These are phyloP conservation scores for Sordaria brevicollis DNA, from an alignment of 495 filamentous ascomycete genomes.

Conservation along the genomic window DNA sequence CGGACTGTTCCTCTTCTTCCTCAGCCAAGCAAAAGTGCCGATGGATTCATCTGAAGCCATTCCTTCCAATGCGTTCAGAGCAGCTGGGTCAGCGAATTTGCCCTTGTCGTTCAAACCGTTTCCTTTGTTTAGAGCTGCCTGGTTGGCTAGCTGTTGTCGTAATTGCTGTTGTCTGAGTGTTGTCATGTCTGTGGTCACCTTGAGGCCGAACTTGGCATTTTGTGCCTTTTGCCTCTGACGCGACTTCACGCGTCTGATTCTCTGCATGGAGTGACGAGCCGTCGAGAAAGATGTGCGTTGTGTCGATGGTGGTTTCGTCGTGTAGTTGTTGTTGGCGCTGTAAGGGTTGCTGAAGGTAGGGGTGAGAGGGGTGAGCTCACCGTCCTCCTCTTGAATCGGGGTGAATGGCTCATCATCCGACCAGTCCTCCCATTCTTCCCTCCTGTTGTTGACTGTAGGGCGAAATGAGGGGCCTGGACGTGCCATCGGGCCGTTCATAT, in stretches of 20 bases:
- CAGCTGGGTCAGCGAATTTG: slow-evolving; percentile 40
- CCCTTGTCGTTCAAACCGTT: not conserved
- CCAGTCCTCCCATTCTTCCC: slow-evolving; percentile 41
- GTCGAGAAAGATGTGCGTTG: slow-evolving; percentile 8
- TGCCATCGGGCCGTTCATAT: slow-evolving; percentile 10
- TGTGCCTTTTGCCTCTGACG: slow-evolving; percentile 41
- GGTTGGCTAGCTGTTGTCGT: slow-evolving; percentile 12
- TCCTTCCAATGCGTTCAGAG: slow-evolving; percentile 41
- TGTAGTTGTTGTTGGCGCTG: slow-evolving; percentile 2
- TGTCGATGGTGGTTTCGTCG: slow-evolving; percentile 2
- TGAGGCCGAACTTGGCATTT: slow-evolving; percentile 52
- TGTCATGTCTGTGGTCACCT: slow-evolving; percentile 51
- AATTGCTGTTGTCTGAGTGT: slow-evolving; percentile 22
- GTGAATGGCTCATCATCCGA: slow-evolving; percentile 28
- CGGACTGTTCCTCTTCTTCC: slow-evolving; percentile 17
- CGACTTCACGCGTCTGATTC: slow-evolving; percentile 32
- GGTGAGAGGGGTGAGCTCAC: slow-evolving; percentile 18
- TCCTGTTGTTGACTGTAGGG: slow-evolving; percentile 5
- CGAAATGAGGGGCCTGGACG: not conserved
- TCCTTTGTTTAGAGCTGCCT: slow-evolving; percentile 1
- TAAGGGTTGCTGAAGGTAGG: slow-evolving; percentile 4
- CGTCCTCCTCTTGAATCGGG: slow-evolving; percentile 12
- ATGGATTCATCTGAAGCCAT: slow-evolving; percentile 26
- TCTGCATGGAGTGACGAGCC: slow-evolving; percentile 24
- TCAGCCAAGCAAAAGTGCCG: slow-evolving; percentile 34